phyloP scores from a whole-genome alignment of 257 asterid genomes.

The Solanum habrochaites region DNA sequence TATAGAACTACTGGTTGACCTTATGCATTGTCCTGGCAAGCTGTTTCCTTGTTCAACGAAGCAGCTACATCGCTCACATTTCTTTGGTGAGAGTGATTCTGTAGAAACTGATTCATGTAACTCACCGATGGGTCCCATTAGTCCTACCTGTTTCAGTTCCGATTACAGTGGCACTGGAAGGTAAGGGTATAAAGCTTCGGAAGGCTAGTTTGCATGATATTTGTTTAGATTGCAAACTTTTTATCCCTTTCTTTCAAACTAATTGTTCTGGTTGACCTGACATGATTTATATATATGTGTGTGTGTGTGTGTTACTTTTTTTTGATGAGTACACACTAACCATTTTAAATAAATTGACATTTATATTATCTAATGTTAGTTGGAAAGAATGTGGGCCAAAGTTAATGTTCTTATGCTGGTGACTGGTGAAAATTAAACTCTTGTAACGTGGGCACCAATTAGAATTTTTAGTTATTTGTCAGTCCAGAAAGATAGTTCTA shows the following conservation, averaged over 20 bases:
- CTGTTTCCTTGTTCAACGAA: conserved; percentile 56
- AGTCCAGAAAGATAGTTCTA: background rate
- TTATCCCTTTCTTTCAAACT: background rate
- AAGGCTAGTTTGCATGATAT: background rate
- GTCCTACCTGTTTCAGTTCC: conserved; percentile 54
- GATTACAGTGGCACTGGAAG: conserved; percentile 59
- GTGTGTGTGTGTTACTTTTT: background rate
- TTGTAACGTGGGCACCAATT: background rate
- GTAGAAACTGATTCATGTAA: conserved; percentile 66
- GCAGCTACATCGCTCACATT: conserved; percentile 57
- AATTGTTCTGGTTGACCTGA: background rate
- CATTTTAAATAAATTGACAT: background rate
- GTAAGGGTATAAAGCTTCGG: conserved; percentile 29
- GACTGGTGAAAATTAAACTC: background rate
- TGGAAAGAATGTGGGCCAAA: background rate
- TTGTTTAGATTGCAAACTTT: background rate
- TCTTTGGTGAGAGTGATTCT: conserved; percentile 69
- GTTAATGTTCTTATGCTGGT: background rate
- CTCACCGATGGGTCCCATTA: conserved; percentile 78
- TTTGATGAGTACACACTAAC: background rate
- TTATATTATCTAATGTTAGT: background rate
- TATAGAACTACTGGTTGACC: conserved; percentile 71
- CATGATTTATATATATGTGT: background rate
- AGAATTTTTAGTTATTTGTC: background rate
- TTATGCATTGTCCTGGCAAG: conserved; percentile 73